phyloP scores from a whole-genome alignment of 768 basidiomycete species.

The Termitomyces sp. region DNA sequence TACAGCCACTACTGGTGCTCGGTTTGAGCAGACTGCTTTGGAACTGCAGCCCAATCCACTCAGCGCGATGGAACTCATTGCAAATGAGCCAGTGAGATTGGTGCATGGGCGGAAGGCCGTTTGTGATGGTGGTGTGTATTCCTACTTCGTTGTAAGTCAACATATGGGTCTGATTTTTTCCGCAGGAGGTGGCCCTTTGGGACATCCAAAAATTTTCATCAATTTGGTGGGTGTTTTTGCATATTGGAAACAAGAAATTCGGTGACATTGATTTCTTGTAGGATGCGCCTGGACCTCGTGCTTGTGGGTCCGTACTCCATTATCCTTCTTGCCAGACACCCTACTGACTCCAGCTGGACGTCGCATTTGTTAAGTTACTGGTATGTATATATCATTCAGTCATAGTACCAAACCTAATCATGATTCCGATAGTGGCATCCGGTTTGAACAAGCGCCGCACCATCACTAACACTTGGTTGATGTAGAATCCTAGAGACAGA shows the following conservation, averaged over 20 bases:
- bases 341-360: constrained; percentile 20
- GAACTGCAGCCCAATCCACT: constrained; percentile 85
- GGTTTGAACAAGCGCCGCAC: constrained; percentile 84
- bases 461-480: constrained; percentile 50
- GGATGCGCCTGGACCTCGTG: constrained; percentile 85
- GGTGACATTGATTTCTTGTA: constrained; percentile 26
- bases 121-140: constrained; percentile 89
- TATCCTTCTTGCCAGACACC: constrained; percentile 4
- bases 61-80: constrained; percentile 89
- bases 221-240: constrained; percentile 67
- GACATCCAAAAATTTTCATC: constrained; percentile 96
- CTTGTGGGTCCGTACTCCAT: constrained; percentile 77
- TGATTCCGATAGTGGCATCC: constrained; percentile 66
- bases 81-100: constrained; percentile 79
- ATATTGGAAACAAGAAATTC: neutral
- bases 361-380: constrained; percentile 32
- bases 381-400: constrained; percentile 22
- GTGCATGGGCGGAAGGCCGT: constrained; percentile 82
- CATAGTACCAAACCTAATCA: constrained; percentile 4
- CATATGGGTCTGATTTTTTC: neutral
- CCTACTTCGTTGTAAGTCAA: neutral
- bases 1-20: constrained; percentile 56
- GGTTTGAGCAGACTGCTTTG: constrained; percentile 91
- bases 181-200: constrained; percentile 88
- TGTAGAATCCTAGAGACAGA: neutral